Evolutionary conservation across 2,329 filamentous ascomycete species (phyloP), one percentile per base, ranked within the genome.

Genomic region (Leptographium galeiforme): DNA sequence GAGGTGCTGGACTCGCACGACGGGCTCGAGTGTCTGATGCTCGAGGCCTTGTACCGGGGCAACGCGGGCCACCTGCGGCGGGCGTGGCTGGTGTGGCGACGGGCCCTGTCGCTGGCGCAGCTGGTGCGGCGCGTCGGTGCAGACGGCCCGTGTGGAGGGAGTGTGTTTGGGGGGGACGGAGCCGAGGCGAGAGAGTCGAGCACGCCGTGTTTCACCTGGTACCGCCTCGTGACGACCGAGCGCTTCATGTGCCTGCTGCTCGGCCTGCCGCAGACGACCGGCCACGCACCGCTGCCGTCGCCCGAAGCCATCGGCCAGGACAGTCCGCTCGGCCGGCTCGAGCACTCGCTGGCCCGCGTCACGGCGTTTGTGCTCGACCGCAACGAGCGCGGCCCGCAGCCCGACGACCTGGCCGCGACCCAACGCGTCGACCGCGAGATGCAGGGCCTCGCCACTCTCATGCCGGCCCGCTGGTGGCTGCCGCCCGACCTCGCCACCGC

Each of bases 21-120:
- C 52, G 73, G 73, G 0, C 60, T 78, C 7, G 72, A 77, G 55
- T 75, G 72, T 51, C 57, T 79, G n/a, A 66, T 77, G 57, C 63
- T 78, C 0, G 70, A 77, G 56, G 66, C 66, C 13, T 63, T 75
- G 25, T 74, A 70, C 57, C 64, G 72, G 8, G 70, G 69, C 33
- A 76, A 76, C 33, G 61, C 62, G 0, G 77, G 77, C 1, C 68
- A 72, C 33, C 63, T 76, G 3, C 68, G 72, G 0, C 64, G 67
- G 0, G 66, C 72, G 0, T 78, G 72, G 72, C 57, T 77, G 5
- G 63, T 66, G 0, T 66, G 65, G 39, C 69, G 75, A 4, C 67
- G 72, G 25, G 73, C 70, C 1, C 63, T 77, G 53, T 67, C 63
- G 2, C 44, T 61, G 36, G 60, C 55, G 1, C 59, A 63, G 51